Conservation (phyloP, 495 filamentous ascomycete genomes). For the Darksidea phi region DNA sequence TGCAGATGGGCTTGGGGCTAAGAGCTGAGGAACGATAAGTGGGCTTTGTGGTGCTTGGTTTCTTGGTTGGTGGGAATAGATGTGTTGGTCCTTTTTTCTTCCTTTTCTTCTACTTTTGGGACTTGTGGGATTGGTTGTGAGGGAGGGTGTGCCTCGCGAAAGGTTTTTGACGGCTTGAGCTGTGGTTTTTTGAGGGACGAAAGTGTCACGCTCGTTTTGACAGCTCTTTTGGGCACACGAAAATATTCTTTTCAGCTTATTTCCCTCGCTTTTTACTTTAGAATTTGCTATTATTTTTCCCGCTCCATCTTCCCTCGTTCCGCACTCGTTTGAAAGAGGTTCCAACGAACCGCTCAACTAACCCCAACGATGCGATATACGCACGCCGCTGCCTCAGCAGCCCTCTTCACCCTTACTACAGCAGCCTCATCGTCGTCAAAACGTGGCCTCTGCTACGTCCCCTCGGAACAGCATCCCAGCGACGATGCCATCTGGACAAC, state of each 20-base stretch:
- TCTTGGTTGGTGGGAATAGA: too few species aligned
- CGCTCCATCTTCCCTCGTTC: background rate
- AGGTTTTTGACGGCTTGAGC: too few species aligned
- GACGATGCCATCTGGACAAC: conserved; percentile 63
- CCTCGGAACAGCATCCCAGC: conserved; percentile 47
- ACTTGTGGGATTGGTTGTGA: too few species aligned
- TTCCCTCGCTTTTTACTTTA: too few species aligned
- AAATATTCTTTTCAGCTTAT: too few species aligned
- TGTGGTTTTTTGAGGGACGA: too few species aligned
- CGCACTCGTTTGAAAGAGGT: background rate
- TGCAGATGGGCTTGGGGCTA: background rate
- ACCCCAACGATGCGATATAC: background rate
- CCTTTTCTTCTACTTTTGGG: too few species aligned
- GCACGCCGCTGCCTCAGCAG: background rate
- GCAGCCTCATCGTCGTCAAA: conserved; percentile 57
- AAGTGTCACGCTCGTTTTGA: too few species aligned
- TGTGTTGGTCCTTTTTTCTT: too few species aligned
- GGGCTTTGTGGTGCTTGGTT: background rate
- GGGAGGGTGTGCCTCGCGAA: too few species aligned
- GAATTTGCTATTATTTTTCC: too few species aligned
- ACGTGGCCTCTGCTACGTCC: conserved; percentile 68
- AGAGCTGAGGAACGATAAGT: background rate
- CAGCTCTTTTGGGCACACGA: too few species aligned
- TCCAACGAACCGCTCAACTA: background rate
- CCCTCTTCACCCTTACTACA: conserved; percentile 26